phyloP scores from a whole-genome alignment of 2,329 filamentous ascomycete genomes.

The Penicillium psychrosexuale region DNA sequence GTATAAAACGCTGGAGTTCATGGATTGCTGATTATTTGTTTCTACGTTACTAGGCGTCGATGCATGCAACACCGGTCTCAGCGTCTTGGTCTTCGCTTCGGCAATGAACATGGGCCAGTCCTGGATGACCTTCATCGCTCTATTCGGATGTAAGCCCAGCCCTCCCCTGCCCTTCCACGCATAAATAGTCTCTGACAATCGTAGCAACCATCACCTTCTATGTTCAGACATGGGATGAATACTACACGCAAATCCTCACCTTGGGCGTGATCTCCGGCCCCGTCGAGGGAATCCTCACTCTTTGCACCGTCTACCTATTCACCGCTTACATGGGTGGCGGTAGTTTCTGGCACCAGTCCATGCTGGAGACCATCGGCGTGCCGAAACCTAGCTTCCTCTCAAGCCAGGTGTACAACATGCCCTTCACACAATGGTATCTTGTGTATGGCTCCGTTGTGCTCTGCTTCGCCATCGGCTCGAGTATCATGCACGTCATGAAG shows the following conservation, averaged over 20 bases:
- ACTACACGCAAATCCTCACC: slow-evolving; percentile 93
- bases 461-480: slow-evolving; percentile 73
- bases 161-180: background rate
- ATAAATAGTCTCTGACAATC: slow-evolving; percentile 7
- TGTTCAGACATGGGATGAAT: slow-evolving; percentile 98
- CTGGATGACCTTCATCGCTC: slow-evolving; percentile 78
- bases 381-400: slow-evolving; percentile 64
- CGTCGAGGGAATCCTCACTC: slow-evolving; percentile 86
- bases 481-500: slow-evolving; percentile 77
- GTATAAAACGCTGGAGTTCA: background rate
- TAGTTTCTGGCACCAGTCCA: slow-evolving; percentile 87
- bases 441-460: slow-evolving; percentile 78
- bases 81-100: slow-evolving; percentile 85
- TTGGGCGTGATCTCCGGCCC: slow-evolving; percentile 90
- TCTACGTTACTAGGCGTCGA: slow-evolving; percentile 61
- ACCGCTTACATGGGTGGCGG: slow-evolving; percentile 84
- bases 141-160: slow-evolving; percentile 71
- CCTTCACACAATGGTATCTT: slow-evolving; percentile 92
- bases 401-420: slow-evolving; percentile 67
- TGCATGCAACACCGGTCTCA: slow-evolving; percentile 91
- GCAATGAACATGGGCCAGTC: slow-evolving; percentile 90
- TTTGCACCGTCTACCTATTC: slow-evolving; percentile 75
- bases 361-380: slow-evolving; percentile 70
- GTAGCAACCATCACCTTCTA: slow-evolving; percentile 90
- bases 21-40: background rate